Evolutionary conservation across 2,329 filamentous ascomycete genomes (phyloP).

Genomic region (Exophiala sideris): DNA sequence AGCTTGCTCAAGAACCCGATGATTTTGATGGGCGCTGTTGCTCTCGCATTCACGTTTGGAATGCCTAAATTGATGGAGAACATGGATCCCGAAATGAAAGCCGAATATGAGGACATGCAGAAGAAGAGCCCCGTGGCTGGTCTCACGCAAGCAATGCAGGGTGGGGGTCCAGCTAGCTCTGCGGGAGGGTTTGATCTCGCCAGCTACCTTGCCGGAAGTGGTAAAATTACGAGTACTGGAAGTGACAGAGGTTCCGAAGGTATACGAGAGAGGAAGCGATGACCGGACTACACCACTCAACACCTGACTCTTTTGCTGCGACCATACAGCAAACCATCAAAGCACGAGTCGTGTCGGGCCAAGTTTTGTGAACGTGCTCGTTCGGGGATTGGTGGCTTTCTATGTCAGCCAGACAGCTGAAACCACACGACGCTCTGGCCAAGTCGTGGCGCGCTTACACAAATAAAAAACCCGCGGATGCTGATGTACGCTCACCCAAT

Average conservation of each 20-base stretch:
- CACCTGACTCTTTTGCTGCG: no score
- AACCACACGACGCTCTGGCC: no score
- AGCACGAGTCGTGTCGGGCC: no score
- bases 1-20: constrained; percentile 89
- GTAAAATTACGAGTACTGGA: constrained; percentile 41
- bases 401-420: no score
- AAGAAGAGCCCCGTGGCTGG: constrained; percentile 67
- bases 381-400: no score
- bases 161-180: constrained; percentile 38
- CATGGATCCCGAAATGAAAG: constrained; percentile 94
- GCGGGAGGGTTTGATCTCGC: constrained; percentile 66
- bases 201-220: constrained; percentile 59
- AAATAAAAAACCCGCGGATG: no score
- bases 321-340: no score
- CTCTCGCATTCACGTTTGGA: constrained; percentile 78
- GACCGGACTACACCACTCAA: background rate
- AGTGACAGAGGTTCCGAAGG: constrained; percentile 12
- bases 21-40: constrained; percentile 86
- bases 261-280: constrained; percentile 24
- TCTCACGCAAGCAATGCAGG: constrained; percentile 57
- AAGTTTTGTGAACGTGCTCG: no score
- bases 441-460: no score
- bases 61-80: constrained; percentile 96
- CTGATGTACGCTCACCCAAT: no score
- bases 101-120: constrained; percentile 88